Conservation (phyloP, 345 rosid genomes). For the Eucalyptus cloeziana region DNA sequence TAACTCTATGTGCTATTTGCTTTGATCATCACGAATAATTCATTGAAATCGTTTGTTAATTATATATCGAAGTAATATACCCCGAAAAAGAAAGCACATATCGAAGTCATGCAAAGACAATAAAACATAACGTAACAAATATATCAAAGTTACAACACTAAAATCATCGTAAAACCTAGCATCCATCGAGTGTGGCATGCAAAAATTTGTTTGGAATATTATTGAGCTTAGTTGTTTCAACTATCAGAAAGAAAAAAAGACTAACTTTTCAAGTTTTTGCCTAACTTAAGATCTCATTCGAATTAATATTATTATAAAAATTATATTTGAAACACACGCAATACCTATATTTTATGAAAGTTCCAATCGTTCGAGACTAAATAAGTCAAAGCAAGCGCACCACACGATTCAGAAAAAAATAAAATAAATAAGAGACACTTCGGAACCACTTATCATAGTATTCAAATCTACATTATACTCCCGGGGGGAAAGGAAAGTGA, state of each 20-base stretch:
- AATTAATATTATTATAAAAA: not conserved
- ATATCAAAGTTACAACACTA: not conserved
- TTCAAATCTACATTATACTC: not conserved
- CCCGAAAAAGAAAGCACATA: fast-evolving
- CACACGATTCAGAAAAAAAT: fast-evolving
- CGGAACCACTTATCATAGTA: fast-evolving
- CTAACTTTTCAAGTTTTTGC: not conserved
- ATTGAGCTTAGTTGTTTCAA: too few species aligned
- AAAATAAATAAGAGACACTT: not conserved
- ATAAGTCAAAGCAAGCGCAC: not conserved
- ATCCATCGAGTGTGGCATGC: not conserved
- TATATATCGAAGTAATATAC: fast-evolving
- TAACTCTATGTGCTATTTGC: not conserved
- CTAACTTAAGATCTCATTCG: not conserved
- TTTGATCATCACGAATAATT: not conserved
- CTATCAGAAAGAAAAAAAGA: too few species aligned
- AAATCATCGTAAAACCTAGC: not conserved
- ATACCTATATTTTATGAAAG: not conserved
- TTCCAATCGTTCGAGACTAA: too few species aligned
- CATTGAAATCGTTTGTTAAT: not conserved
- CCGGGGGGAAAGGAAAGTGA: fast-evolving
- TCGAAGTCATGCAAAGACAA: not conserved
- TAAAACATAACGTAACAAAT: not conserved
- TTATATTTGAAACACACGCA: not conserved
- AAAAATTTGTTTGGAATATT: not conserved